A percentile compares a stretch with the other conserved stretches of the same genome.
These are phyloP conservation scores for Thraustotheca clavata DNA, from an alignment of 352 stramenopile genomes.

Conservation along the genomic window DNA sequence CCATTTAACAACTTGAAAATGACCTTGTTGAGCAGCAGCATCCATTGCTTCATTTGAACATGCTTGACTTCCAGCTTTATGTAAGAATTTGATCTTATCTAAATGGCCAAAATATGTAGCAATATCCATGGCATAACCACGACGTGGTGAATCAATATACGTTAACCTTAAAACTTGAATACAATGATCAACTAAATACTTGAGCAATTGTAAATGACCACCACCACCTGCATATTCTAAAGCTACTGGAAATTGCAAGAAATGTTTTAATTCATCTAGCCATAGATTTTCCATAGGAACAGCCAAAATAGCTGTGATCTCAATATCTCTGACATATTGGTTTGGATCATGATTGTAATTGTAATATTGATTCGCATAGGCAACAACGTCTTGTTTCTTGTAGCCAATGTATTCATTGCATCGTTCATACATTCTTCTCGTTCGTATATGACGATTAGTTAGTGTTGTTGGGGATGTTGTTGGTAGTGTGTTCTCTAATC, in stretches of 20 bases:
- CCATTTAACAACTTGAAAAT: slow-evolving; percentile 1
- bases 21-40: not conserved
- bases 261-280: not conserved
- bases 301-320: not conserved
- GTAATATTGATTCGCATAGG: not conserved
- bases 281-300: not conserved
- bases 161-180: not conserved
- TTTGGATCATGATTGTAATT: not conserved
- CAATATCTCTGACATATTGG: not conserved
- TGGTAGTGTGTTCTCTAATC: not conserved
- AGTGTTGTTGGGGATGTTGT: not conserved
- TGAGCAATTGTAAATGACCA: not conserved
- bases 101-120: not conserved
- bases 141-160: not conserved
- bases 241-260: not conserved
- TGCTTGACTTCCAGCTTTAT: not conserved
- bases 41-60: not conserved
- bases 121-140: not conserved
- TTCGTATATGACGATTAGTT: not conserved
- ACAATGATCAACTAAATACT: not conserved
- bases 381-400: not conserved
- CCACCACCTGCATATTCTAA: not conserved
- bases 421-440: not conserved
- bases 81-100: not conserved
- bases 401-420: not conserved